Percentiles rank a stretch among this genome's conserved stretches.
These are phyloP conservation scores for Lasiodiplodia sp. DNA, from an alignment of 2,329 filamentous ascomycete genomes.

Conservation along the genomic window DNA sequence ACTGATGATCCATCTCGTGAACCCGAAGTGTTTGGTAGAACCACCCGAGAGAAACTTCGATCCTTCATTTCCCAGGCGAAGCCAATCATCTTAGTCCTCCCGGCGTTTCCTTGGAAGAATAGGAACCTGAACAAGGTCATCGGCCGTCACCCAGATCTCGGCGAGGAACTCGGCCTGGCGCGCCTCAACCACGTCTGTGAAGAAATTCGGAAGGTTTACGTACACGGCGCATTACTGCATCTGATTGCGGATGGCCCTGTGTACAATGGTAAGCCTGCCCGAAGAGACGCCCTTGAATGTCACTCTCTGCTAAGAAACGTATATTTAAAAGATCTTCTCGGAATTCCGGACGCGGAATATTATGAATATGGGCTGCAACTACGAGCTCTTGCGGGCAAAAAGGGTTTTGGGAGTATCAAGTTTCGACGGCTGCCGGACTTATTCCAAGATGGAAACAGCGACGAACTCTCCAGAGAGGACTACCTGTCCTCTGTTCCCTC, in stretches of 20 bases:
- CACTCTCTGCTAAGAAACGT: background rate
- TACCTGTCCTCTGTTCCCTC: background rate
- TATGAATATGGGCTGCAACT: background rate
- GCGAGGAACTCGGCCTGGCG: constrained; percentile 28
- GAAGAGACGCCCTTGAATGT: background rate
- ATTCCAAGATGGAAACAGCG: background rate
- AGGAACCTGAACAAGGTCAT: constrained; percentile 22
- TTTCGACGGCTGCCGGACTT: background rate
- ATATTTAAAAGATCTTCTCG: background rate
- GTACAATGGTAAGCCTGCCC: constrained; percentile 18
- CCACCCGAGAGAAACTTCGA: background rate
- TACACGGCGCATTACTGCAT: constrained; percentile 1
- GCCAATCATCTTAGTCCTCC: background rate
- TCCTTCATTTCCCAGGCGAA: background rate
- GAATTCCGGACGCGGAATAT: constrained; percentile 1
- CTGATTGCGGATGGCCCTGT: constrained; percentile 23
- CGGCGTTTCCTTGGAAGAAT: background rate
- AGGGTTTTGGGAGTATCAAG: background rate
- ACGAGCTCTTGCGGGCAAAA: background rate
- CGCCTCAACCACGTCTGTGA: constrained; percentile 22
- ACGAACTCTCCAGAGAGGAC: background rate
- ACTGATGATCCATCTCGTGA: background rate
- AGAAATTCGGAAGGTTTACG: constrained; percentile 12
- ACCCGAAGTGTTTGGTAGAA: background rate
- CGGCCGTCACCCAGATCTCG: constrained; percentile 19